A percentile compares a stretch with the other conserved stretches of the same genome.
These are phyloP conservation scores for Cucumis cinereus DNA, from an alignment of 306 rosid genomes.

Conservation along the genomic window DNA sequence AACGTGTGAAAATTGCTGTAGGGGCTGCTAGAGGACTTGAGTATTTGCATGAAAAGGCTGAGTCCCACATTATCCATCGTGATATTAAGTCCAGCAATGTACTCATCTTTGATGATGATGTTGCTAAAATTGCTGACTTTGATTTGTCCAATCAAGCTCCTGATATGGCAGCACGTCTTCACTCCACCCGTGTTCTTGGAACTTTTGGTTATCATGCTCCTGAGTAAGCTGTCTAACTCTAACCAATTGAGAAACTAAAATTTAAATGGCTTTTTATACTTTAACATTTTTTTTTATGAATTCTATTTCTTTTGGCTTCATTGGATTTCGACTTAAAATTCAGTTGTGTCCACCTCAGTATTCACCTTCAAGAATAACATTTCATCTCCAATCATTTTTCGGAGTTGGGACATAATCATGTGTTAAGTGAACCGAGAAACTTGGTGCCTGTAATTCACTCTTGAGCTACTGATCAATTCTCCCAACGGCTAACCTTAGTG, in stretches of 20 bases:
- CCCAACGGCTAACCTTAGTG: not conserved
- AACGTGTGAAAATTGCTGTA: slow-evolving; percentile 13
- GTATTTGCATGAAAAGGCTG: slow-evolving; percentile 13
- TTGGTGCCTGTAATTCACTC: not conserved
- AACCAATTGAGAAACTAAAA: not conserved
- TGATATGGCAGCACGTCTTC: slow-evolving; percentile 17
- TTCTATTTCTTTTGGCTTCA: not conserved
- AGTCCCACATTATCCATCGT: slow-evolving; percentile 10
- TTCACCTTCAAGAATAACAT: not conserved
- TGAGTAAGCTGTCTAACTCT: slow-evolving; percentile 2
- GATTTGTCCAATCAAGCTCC: slow-evolving; percentile 17
- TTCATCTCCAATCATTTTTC: not conserved
- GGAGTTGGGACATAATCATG: not conserved
- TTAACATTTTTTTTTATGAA: not conserved
- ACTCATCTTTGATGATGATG: slow-evolving; percentile 11
- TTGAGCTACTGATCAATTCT: not conserved
- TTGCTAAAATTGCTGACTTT: slow-evolving; percentile 12
- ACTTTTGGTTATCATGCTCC: slow-evolving; percentile 16
- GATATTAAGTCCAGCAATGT: slow-evolving; percentile 15
- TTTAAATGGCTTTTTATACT: not conserved
- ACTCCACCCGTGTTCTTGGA: slow-evolving; percentile 15
- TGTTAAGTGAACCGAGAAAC: not conserved
- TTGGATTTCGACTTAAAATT: not conserved
- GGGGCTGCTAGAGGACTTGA: slow-evolving; percentile 14
- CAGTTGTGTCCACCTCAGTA: not conserved